Evolutionary conservation across 2,329 filamentous ascomycete species (phyloP).

Genomic region (Monosporascus sp.): DNA sequence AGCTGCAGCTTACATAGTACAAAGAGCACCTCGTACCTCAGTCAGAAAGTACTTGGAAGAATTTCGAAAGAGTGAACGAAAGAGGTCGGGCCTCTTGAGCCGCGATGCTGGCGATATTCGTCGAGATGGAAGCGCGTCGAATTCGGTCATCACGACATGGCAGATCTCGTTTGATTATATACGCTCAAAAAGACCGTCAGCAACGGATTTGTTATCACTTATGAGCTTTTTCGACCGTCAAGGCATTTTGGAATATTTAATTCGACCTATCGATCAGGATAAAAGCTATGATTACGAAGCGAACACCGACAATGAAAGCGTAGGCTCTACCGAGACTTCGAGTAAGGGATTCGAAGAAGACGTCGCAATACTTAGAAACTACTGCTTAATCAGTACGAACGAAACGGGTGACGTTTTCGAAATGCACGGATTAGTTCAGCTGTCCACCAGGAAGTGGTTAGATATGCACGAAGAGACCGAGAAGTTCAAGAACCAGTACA

Average conservation of each 20-base stretch:
- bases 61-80: conserved; percentile 28
- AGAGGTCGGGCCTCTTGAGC: conserved; percentile 22
- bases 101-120: conserved; percentile 26
- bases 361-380: too few species aligned
- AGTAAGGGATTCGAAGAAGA: too few species aligned
- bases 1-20: conserved; percentile 28
- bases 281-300: background rate
- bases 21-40: conserved; percentile 21
- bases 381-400: too few species aligned
- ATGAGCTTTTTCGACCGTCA: conserved; percentile 43
- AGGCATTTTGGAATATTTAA: conserved; percentile 22
- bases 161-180: conserved; percentile 34
- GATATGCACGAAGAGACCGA: too few species aligned
- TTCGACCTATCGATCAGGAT: background rate
- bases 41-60: conserved; percentile 33
- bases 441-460: too few species aligned
- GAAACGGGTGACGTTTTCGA: too few species aligned
- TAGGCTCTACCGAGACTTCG: background rate
- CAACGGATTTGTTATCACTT: conserved; percentile 37
- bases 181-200: conserved; percentile 23
- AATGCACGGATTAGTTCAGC: too few species aligned
- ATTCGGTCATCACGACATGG: conserved; percentile 33
- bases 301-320: background rate
- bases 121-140: conserved; percentile 27
- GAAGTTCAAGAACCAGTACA: background rate